These are phyloP conservation scores for Saccharomyces hybrid DNA, from an alignment of 1,139 yeast species.

Conservation along the genomic window DNA sequence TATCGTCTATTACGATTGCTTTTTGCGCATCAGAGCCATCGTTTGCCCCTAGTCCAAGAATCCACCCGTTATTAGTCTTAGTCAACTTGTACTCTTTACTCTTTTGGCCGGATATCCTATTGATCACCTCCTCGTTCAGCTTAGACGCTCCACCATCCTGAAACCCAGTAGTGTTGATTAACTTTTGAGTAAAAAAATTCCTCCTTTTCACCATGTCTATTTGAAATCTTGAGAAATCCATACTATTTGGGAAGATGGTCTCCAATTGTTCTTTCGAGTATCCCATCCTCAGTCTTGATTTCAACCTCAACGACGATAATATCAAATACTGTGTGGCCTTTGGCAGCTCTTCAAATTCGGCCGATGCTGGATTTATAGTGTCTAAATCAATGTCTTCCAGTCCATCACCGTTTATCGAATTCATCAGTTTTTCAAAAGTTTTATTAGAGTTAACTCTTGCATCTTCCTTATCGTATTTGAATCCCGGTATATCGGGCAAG, in stretches of 20 bases:
- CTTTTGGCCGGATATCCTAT: conserved; percentile 79
- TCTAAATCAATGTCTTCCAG: conserved; percentile 67
- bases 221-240: conserved; percentile 90
- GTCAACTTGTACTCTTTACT: conserved; percentile 69
- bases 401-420: conserved; percentile 49
- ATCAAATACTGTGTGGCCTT: conserved; percentile 82
- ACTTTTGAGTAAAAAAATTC: conserved; percentile 77
- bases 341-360: conserved; percentile 60
- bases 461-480: conserved; percentile 43
- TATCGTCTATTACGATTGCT: conserved; percentile 41
- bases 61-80: conserved; percentile 81
- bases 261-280: conserved; percentile 80
- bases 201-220: conserved; percentile 88
- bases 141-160: conserved; percentile 47
- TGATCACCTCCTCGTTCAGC: conserved; percentile 24
- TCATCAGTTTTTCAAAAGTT: conserved; percentile 56
- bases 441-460: conserved; percentile 66
- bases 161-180: conserved; percentile 81
- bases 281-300: conserved; percentile 92
- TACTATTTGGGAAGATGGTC: conserved; percentile 67
- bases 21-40: conserved; percentile 36
- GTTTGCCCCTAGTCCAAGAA: conserved; percentile 53
- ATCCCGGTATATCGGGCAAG: conserved; percentile 58
- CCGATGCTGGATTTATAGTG: conserved; percentile 60
- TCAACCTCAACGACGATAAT: conserved; percentile 68